Percentiles rank a stretch among this genome's conserved stretches.
phyloP scores from a whole-genome alignment of 1,284 basidiomycete genomes.

The Chalciporus piperatoides region DNA sequence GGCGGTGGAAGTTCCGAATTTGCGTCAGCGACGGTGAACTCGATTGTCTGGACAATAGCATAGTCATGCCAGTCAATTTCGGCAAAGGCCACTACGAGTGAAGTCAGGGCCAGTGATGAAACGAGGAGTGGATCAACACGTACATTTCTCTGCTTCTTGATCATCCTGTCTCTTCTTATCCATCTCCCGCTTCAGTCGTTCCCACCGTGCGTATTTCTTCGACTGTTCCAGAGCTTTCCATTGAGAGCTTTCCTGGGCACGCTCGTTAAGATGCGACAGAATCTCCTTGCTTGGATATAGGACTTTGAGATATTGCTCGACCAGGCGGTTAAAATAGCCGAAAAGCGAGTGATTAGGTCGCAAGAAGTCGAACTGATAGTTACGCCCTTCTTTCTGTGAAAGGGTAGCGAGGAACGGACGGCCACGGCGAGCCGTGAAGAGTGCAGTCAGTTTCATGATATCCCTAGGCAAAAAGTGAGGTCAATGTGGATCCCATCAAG shows the following conservation, averaged over 20 bases:
- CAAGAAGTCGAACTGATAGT: slow-evolving; percentile 98
- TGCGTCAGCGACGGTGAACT: slow-evolving; percentile 92
- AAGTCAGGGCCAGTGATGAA: slow-evolving; percentile 11
- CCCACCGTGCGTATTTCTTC: slow-evolving; percentile 84
- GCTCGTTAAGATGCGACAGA: slow-evolving; percentile 66
- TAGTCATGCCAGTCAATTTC: slow-evolving; percentile 99
- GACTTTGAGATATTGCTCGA: slow-evolving; percentile 94
- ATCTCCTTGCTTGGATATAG: slow-evolving; percentile 79
- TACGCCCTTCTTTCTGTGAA: slow-evolving; percentile 85
- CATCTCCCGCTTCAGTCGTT: slow-evolving; percentile 77
- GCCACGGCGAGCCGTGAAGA: slow-evolving; percentile 93
- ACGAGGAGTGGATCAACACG: slow-evolving; percentile 28
- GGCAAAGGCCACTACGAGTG: slow-evolving; percentile 73
- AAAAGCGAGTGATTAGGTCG: slow-evolving; percentile 95
- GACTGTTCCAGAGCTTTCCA: slow-evolving; percentile 82
- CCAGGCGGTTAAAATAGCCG: slow-evolving; percentile 94
- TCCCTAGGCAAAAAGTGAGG: slow-evolving; percentile 51
- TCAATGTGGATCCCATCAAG: not conserved
- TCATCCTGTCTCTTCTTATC: slow-evolving; percentile 87
- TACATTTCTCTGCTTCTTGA: slow-evolving; percentile 82
- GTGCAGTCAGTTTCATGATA: slow-evolving; percentile 89
- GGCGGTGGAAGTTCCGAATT: slow-evolving; percentile 91
- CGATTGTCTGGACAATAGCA: slow-evolving; percentile 97
- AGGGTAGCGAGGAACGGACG: slow-evolving; percentile 83
- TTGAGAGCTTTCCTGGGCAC: slow-evolving; percentile 56